Conservation (phyloP, 1,139 yeast species). For the Geotrichum citri-aurantii region DNA sequence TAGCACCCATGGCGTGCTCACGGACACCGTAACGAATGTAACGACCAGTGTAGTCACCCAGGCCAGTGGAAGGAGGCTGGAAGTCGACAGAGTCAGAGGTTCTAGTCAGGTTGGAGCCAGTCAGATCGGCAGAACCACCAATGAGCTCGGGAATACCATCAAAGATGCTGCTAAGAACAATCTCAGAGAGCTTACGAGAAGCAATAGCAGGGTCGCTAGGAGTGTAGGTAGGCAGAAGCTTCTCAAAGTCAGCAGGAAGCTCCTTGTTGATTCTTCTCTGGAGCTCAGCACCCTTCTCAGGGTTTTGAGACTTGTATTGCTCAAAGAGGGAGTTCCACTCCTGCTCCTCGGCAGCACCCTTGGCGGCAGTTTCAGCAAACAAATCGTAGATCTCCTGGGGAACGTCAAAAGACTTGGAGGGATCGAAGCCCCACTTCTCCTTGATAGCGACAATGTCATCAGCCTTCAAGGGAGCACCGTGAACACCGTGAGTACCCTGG, state of each 20-base stretch:
- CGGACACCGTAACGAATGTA: conserved; percentile 98
- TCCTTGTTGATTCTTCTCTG: conserved; percentile 74
- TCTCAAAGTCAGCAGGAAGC: conserved; percentile 82
- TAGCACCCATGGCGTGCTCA: conserved; percentile 99
- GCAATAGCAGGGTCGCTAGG: conserved; percentile 80
- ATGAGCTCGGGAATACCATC: conserved; percentile 76
- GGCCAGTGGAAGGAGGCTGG: conserved; percentile 80
- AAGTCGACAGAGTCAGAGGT: conserved; percentile 79
- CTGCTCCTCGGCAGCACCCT: conserved; percentile 58
- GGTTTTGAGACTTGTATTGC: conserved; percentile 63
- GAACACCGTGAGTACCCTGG: conserved; percentile 89
- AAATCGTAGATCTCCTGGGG: conserved; percentile 78
- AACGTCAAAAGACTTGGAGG: conserved; percentile 71
- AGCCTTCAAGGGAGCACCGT: conserved; percentile 93
- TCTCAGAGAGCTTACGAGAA: conserved; percentile 92
- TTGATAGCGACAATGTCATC: conserved; percentile 91
- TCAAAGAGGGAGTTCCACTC: conserved; percentile 68
- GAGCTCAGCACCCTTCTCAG: conserved; percentile 74
- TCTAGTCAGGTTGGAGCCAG: conserved; percentile 96
- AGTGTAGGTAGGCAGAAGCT: conserved; percentile 71
- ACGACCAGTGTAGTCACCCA: conserved; percentile 89
- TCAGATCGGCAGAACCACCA: conserved; percentile 98
- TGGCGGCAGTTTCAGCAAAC: conserved; percentile 53
- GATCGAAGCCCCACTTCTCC: conserved; percentile 81
- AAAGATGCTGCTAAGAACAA: conserved; percentile 60